Conservation (phyloP, 352 stramenopile species). For the Globisporangium heterothallicum region DNA sequence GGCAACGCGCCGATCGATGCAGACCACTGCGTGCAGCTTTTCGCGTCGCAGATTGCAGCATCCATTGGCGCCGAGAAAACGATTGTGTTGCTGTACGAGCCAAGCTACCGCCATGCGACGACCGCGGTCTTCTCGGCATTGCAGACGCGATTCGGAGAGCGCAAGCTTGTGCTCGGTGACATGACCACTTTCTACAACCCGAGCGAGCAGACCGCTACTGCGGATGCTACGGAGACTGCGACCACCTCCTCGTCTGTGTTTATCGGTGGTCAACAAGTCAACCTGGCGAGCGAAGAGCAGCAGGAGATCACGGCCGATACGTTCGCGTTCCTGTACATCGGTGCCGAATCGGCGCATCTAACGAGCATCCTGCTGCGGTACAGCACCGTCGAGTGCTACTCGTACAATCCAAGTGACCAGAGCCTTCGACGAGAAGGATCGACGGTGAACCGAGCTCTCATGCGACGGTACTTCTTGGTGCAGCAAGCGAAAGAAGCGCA, state of each 20-base stretch:
- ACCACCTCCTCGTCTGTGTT: conserved; percentile 9
- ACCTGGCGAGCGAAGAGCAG: conserved; percentile 19
- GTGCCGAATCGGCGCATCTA: conserved; percentile 68
- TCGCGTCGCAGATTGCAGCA: conserved; percentile 22
- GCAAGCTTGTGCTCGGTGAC: conserved; percentile 41
- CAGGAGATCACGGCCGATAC: conserved; percentile 34
- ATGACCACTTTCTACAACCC: conserved; percentile 77
- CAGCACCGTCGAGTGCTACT: conserved; percentile 61
- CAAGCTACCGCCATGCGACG: conserved; percentile 85
- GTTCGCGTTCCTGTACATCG: conserved; percentile 67
- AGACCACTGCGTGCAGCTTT: conserved; percentile 34
- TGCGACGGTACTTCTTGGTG: conserved; percentile 72
- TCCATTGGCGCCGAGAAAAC: conserved; percentile 34
- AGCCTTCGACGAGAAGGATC: conserved; percentile 48
- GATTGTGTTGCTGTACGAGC: conserved; percentile 90
- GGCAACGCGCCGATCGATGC: conserved; percentile 72
- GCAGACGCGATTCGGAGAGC: conserved; percentile 24
- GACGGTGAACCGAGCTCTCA: conserved; percentile 65
- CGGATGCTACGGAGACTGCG: conserved; percentile 6
- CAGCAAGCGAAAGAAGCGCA: conserved; percentile 92
- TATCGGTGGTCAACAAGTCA: conserved; percentile 62
- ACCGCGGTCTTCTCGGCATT: conserved; percentile 38
- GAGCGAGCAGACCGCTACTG: conserved; percentile 4
- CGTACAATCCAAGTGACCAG: conserved; percentile 54
- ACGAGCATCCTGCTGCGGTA: conserved; percentile 81